phyloP scores from a whole-genome alignment of 306 rosid species.

The Lathyrus aphaca region DNA sequence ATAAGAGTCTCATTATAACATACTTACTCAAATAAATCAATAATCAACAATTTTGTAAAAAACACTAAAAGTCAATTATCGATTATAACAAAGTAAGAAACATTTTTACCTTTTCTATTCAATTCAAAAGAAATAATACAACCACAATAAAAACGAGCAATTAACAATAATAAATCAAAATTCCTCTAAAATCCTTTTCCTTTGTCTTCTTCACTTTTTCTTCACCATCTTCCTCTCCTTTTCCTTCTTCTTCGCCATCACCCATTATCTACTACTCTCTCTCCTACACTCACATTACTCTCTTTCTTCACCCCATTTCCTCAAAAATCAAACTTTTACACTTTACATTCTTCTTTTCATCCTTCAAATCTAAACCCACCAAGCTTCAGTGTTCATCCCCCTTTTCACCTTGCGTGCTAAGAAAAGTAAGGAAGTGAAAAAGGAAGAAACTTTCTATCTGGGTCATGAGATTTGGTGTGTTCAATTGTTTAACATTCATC shows the following conservation, averaged over 20 bases:
- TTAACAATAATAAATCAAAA: slow-evolving; percentile 12
- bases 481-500: slow-evolving; percentile 20
- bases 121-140: background rate
- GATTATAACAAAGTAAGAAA: too few relatives aligned
- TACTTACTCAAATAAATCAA: too few relatives aligned
- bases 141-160: background rate
- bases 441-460: slow-evolving; percentile 28
- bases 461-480: slow-evolving; percentile 32
- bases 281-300: slow-evolving; percentile 4
- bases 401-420: slow-evolving; percentile 18
- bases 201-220: background rate
- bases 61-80: too few relatives aligned
- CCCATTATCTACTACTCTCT: background rate
- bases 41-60: too few relatives aligned
- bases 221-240: background rate
- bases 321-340: background rate
- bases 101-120: background rate
- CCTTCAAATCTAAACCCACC: slow-evolving; percentile 7
- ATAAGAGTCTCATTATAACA: too few relatives aligned
- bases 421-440: slow-evolving; percentile 21
- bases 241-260: background rate
- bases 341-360: background rate
- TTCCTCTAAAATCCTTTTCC: slow-evolving; percentile 4
- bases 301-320: slow-evolving; percentile 15
- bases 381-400: slow-evolving; percentile 4